Conservation (phyloP, 768 basidiomycete species). For the Lepiota subincarnata region DNA sequence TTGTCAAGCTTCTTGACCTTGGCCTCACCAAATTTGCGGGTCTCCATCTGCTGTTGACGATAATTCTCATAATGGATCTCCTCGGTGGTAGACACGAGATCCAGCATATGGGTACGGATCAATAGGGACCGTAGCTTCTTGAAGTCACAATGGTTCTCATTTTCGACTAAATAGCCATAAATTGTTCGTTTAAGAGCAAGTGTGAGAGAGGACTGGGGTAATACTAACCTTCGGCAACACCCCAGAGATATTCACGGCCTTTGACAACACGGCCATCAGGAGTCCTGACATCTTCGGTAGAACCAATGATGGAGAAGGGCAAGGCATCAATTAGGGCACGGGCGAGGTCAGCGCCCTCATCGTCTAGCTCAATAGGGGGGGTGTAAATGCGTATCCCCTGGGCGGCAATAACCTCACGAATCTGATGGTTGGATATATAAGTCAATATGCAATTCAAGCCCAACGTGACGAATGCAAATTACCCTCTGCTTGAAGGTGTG, state of each 20-base stretch:
- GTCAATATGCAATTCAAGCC: constrained; percentile 13
- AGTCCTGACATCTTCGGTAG: constrained; percentile 90
- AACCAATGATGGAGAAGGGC: constrained; percentile 98
- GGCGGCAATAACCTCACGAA: constrained; percentile 84
- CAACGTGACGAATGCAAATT: constrained; percentile 20
- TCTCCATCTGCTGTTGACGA: constrained; percentile 98
- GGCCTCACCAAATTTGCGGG: constrained; percentile 96
- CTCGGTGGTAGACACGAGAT: constrained; percentile 93
- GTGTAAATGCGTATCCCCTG: constrained; percentile 95
- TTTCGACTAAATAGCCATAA: constrained; percentile 65
- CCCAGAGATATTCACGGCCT: constrained; percentile 98
- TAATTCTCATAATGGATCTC: constrained; percentile 98
- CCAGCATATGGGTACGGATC: constrained; percentile 98
- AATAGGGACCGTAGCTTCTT: constrained; percentile 92
- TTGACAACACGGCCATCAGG: constrained; percentile 90
- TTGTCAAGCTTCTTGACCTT: constrained; percentile 99
- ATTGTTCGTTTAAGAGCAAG: background rate
- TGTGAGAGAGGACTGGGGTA: background rate
- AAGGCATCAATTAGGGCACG: constrained; percentile 85
- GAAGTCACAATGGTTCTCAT: constrained; percentile 99
- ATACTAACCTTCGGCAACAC: constrained; percentile 91
- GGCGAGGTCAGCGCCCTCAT: constrained; percentile 84
- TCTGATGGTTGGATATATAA: constrained; percentile 35
- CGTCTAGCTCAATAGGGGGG: constrained; percentile 88
- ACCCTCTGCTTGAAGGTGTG: constrained; percentile 91